phyloP scores from a whole-genome alignment of 208 protist species.

The Leishmania aethiopica region DNA sequence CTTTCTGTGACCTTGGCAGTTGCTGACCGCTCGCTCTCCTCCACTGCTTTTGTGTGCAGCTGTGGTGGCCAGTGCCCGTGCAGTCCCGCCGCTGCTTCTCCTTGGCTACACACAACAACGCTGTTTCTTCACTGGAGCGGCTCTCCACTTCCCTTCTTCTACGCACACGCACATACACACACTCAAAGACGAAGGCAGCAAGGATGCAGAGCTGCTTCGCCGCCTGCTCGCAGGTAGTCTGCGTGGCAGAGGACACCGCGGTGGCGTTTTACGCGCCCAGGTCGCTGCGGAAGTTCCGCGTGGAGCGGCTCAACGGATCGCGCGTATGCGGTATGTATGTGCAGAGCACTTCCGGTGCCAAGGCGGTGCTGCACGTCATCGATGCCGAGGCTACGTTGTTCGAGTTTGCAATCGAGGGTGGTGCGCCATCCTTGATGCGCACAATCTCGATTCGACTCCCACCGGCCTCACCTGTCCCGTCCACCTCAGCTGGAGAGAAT shows the following conservation, averaged over 20 bases:
- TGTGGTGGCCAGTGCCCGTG: not conserved
- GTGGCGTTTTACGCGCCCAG: slow-evolving; percentile 83
- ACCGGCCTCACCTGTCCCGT: not conserved
- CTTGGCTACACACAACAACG: not conserved
- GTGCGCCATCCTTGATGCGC: slow-evolving; percentile 16
- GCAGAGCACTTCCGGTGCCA: slow-evolving; percentile 11
- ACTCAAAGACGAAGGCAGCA: slow-evolving; percentile 10
- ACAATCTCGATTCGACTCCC: slow-evolving; percentile 23
- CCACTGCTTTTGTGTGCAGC: not conserved
- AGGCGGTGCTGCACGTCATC: slow-evolving; percentile 66
- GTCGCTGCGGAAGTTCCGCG: slow-evolving; percentile 83
- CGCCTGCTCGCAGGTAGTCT: slow-evolving; percentile 71
- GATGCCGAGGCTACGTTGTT: slow-evolving; percentile 78
- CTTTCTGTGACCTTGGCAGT: not conserved
- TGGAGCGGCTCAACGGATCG: slow-evolving; percentile 73
- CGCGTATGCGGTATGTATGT: slow-evolving; percentile 69
- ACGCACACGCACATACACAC: not conserved
- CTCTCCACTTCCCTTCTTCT: slow-evolving; percentile 3
- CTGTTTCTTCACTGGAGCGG: not conserved
- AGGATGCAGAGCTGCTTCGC: slow-evolving; percentile 62
- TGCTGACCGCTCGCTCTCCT: not conserved
- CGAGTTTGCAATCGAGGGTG: slow-evolving; percentile 49
- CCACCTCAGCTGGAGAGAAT: not conserved
- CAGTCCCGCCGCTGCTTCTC: not conserved
- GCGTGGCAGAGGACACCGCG: slow-evolving; percentile 79